Conservation (phyloP, 1,139 yeast species). For the Magnusiomyces fungicola region DNA sequence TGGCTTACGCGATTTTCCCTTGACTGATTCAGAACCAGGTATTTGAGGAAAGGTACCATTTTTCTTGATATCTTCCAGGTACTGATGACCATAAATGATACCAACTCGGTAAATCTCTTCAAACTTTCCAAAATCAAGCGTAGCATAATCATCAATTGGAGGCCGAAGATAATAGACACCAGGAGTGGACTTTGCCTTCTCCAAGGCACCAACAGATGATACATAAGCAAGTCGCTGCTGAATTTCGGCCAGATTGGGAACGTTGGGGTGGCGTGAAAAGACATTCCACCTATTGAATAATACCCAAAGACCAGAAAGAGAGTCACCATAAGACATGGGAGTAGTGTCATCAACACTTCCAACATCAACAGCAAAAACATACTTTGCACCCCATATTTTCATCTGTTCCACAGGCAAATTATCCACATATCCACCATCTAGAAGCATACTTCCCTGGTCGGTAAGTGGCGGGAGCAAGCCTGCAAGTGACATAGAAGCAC, state of each 20-base stretch:
- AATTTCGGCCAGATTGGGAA: slow-evolving; percentile 92
- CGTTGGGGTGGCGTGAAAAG: slow-evolving; percentile 76
- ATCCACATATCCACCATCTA: slow-evolving; percentile 95
- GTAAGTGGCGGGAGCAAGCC: slow-evolving; percentile 85
- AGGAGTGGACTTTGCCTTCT: slow-evolving; percentile 72
- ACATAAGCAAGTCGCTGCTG: slow-evolving; percentile 92
- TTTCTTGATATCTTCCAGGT: slow-evolving; percentile 47
- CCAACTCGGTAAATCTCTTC: slow-evolving; percentile 87
- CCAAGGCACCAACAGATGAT: slow-evolving; percentile 88
- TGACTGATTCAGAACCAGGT: slow-evolving; percentile 41
- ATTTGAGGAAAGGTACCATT: slow-evolving; percentile 53
- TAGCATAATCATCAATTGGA: slow-evolving; percentile 86
- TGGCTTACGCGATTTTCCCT: slow-evolving; percentile 25
- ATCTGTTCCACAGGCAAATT: slow-evolving; percentile 88
- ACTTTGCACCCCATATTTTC: slow-evolving; percentile 75
- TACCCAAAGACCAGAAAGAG: slow-evolving; percentile 90
- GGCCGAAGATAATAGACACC: slow-evolving; percentile 91
- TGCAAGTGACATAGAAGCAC: slow-evolving; percentile 96
- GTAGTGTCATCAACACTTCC: slow-evolving; percentile 92
- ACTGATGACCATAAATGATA: slow-evolving; percentile 57
- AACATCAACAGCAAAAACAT: slow-evolving; percentile 92
- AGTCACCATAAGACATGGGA: slow-evolving; percentile 88
- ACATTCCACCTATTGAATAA: slow-evolving; percentile 84
- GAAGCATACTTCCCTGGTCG: slow-evolving; percentile 77
- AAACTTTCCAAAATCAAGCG: slow-evolving; percentile 85